Evolutionary conservation across 208 protist species (phyloP), one percentile per base, ranked within the genome.

Genomic region (Sergeia podlipaevii): DNA sequence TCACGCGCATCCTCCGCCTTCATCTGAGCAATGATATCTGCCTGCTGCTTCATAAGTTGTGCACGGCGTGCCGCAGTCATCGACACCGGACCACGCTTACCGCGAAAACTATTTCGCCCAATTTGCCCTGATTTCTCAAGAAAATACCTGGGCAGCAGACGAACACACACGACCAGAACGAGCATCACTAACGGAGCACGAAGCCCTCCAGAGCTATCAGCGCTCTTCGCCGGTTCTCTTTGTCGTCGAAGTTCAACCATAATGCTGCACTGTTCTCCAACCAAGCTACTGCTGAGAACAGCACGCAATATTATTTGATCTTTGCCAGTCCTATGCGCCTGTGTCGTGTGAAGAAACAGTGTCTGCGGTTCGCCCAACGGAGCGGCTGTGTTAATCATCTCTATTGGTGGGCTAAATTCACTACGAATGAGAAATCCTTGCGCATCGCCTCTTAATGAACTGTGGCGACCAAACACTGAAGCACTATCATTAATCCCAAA

Each of bases 21-120:
- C 85, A 92, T 92, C 41, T 67, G 39, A 21, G 50, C 52, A 47
- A 92, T 84, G 38, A 88, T 80, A 8, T 77, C 67, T 2, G 45
- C 62, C 65, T 86, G 74, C 38, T 70, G 55, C 18, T 44, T 49
- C 17, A 85, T 45, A 23, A 90, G 54, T 27, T 86, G 63, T 8
- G 47, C 54, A 8, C 71, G 42, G 20, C 47, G 57, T 15, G 32
- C 46, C 18, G 61, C 17, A 8, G 75, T 67, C 15, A 83, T 53
- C 41, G 51, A 54, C 1, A 17, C 61, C 7, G 57, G 50, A 3
- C 52, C 57, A 11, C 30, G 36, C 18, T 42, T 66, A 20, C 46
- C n/a, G 50, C 28, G 32, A 26, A 48, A 74, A 23, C 61, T 69
- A 20, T 50, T 55, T 5, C 27, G 23, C 34, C 64, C 64, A 18